Conservation (phyloP, 371 early-diverging fungal genomes). For the Syncephalis fuscata region DNA sequence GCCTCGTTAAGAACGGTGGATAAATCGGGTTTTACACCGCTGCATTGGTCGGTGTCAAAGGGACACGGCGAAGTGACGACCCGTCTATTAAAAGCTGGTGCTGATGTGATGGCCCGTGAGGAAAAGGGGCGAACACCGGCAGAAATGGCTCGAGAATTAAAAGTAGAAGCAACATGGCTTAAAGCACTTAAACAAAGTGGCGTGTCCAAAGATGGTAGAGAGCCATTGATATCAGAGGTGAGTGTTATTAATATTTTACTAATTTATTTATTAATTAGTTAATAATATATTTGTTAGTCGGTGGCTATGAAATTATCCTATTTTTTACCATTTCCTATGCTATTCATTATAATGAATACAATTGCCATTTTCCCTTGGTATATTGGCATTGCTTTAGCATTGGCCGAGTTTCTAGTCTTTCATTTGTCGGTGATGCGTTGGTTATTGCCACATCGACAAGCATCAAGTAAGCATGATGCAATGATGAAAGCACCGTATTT, state of each 20-base stretch:
- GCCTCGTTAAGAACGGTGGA: slow-evolving; percentile 52
- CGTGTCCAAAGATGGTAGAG: slow-evolving; percentile 19
- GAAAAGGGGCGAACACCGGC: slow-evolving; percentile 64
- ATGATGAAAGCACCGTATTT: slow-evolving; percentile 65
- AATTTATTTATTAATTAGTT: background rate
- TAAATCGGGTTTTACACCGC: slow-evolving; percentile 42
- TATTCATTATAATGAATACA: slow-evolving; percentile 35
- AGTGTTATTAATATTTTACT: background rate
- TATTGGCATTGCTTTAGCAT: slow-evolving; percentile 44
- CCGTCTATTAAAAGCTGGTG: slow-evolving; percentile 36
- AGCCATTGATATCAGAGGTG: slow-evolving; percentile 3
- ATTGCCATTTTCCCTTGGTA: slow-evolving; percentile 58
- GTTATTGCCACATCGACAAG: slow-evolving; percentile 19
- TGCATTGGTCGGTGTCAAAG: slow-evolving; percentile 51
- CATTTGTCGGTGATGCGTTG: slow-evolving; percentile 41
- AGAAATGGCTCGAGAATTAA: slow-evolving; percentile 18
- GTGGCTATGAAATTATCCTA: slow-evolving; percentile 24
- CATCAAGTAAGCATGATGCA: slow-evolving; percentile 24
- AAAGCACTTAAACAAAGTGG: slow-evolving; percentile 55
- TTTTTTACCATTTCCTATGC: slow-evolving; percentile 42
- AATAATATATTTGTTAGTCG: no score
- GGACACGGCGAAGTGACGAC: slow-evolving; percentile 40
- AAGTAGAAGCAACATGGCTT: slow-evolving; percentile 13
- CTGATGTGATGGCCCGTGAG: slow-evolving; percentile 41
- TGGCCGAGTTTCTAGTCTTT: slow-evolving; percentile 26